phyloP scores from a whole-genome alignment of 495 filamentous ascomycete species.

The Pseudoneurospora amorphoporcata region DNA sequence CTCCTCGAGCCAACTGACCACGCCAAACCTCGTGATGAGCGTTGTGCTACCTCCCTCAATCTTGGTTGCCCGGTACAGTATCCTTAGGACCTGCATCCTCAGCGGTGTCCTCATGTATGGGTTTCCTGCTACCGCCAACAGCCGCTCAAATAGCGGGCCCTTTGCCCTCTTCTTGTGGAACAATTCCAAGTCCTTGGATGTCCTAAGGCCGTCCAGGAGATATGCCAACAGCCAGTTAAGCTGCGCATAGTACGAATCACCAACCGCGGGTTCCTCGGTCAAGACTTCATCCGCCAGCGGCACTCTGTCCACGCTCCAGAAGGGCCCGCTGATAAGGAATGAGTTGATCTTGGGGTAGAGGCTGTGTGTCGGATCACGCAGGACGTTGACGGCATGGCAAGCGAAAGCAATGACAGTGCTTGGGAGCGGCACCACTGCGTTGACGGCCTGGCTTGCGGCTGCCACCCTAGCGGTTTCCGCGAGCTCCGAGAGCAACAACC shows the following conservation, averaged over 20 bases:
- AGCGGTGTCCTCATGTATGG: slow-evolving; percentile 48
- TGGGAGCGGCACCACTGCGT: slow-evolving; percentile 52
- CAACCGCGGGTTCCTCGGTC: slow-evolving; percentile 55
- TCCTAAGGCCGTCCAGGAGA: slow-evolving; percentile 52
- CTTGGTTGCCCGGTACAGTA: slow-evolving; percentile 61
- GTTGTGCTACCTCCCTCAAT: slow-evolving; percentile 77
- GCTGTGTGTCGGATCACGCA: slow-evolving; percentile 67
- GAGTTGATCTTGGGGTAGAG: slow-evolving; percentile 82
- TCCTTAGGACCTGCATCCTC: slow-evolving; percentile 57
- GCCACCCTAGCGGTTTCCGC: slow-evolving; percentile 50
- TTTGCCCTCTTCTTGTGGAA: slow-evolving; percentile 57
- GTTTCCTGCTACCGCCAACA: slow-evolving; percentile 62
- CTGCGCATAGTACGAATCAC: slow-evolving; percentile 67
- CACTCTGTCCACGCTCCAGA: slow-evolving; percentile 62
- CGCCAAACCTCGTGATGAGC: slow-evolving; percentile 72
- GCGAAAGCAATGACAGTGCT: slow-evolving; percentile 67
- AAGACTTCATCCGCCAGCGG: slow-evolving; percentile 69
- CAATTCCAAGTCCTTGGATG: slow-evolving; percentile 59
- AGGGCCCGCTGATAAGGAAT: slow-evolving; percentile 65
- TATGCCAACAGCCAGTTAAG: slow-evolving; percentile 72
- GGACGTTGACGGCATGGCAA: slow-evolving; percentile 52
- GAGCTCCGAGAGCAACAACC: slow-evolving; percentile 66
- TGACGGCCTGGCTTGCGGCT: slow-evolving; percentile 22
- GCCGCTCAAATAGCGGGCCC: slow-evolving; percentile 56
- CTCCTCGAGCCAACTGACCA: slow-evolving; percentile 66